Percentiles rank a stretch among this genome's conserved stretches.
These are phyloP conservation scores for Volvox reticuliferus DNA, from an alignment of 139 green algal genomes.

Conservation along the genomic window DNA sequence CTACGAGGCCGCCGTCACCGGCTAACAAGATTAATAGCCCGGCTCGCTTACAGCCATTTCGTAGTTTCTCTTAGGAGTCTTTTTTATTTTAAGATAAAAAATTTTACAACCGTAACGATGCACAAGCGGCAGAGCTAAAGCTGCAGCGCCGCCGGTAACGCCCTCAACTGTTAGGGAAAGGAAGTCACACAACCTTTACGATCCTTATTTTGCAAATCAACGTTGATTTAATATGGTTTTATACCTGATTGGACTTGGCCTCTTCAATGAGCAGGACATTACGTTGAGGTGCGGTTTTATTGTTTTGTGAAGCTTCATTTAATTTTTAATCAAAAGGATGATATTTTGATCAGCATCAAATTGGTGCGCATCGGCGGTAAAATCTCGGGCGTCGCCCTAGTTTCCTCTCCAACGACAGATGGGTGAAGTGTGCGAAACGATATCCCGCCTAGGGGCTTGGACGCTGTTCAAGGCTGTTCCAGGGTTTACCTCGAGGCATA, in stretches of 20 bases:
- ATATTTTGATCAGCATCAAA: background rate
- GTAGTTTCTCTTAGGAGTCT: too few relatives aligned
- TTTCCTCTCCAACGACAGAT: background rate
- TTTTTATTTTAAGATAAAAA: too few relatives aligned
- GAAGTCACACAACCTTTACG: too few relatives aligned
- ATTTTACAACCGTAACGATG: too few relatives aligned
- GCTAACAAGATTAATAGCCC: too few relatives aligned
- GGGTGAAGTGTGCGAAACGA: background rate
- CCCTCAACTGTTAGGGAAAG: too few relatives aligned
- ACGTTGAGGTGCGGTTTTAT: conserved; percentile 81
- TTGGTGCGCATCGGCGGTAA: background rate
- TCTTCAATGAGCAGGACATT: conserved; percentile 96
- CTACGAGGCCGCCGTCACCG: too few relatives aligned
- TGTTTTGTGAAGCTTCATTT: background rate
- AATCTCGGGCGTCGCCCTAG: background rate
- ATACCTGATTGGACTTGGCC: conserved; percentile 94
- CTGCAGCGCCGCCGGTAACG: too few relatives aligned
- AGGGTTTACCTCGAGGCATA: conserved; percentile 97
- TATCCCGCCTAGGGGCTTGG: conserved; percentile 81
- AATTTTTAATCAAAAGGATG: background rate
- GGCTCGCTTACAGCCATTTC: too few relatives aligned
- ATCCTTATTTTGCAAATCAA: too few relatives aligned
- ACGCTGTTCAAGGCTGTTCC: conserved; percentile 79
- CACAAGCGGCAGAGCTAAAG: too few relatives aligned
- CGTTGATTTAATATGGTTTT: conserved; percentile 80